Evolutionary conservation across 345 rosid genomes (phyloP).

Genomic region (Rhodomyrtus tomentosa): DNA sequence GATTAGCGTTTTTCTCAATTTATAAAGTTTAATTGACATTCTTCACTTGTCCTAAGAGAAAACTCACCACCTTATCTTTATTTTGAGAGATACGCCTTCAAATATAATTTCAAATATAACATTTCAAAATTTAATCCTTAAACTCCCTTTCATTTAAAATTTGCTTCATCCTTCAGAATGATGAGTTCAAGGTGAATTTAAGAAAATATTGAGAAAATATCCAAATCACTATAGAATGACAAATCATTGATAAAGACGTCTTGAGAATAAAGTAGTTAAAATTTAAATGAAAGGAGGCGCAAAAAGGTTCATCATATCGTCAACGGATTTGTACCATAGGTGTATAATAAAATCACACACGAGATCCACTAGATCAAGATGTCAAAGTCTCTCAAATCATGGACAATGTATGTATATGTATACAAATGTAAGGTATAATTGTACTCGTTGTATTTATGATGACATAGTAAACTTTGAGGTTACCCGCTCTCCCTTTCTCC

Average conservation of each 20-base stretch:
- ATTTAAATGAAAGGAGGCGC: not conserved
- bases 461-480: too few species aligned
- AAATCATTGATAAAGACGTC: not conserved
- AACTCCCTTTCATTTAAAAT: not conserved
- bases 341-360: too few species aligned
- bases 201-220: too few species aligned
- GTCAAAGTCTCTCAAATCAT: too few species aligned
- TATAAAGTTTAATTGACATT: not conserved
- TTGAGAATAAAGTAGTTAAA: not conserved
- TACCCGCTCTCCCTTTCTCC: too few species aligned
- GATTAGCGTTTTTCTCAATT: not conserved
- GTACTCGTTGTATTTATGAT: too few species aligned
- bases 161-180: fast-evolving
- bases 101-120: not conserved
- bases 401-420: too few species aligned
- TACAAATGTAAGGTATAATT: too few species aligned
- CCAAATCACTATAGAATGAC: not conserved
- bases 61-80: not conserved
- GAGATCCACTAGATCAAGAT: too few species aligned
- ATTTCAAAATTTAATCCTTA: not conserved
- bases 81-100: not conserved
- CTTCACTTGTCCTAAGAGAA: not conserved
- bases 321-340: not conserved
- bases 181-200: not conserved
- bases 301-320: not conserved